Conservation (phyloP, 1,284 basidiomycete species). For the Porogramme epimiltina region DNA sequence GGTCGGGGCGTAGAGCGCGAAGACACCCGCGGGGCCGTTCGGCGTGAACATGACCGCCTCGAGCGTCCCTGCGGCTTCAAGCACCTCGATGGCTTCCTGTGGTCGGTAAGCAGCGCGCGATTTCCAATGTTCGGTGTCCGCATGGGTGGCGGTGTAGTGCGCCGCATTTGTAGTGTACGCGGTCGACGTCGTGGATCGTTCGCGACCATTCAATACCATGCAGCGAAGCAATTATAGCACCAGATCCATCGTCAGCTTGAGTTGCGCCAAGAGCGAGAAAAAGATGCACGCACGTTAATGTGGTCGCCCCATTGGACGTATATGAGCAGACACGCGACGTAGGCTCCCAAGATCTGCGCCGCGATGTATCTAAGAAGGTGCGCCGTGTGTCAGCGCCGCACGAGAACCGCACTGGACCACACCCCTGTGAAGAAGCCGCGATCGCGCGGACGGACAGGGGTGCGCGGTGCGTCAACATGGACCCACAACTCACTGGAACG, state of each 20-base stretch:
- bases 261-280: too few relatives aligned
- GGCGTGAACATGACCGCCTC: slow-evolving; percentile 55
- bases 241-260: too few relatives aligned
- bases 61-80: slow-evolving; percentile 44
- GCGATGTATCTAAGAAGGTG: slow-evolving; percentile 52
- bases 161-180: neutral
- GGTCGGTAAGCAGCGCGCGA: neutral
- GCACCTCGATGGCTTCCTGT: slow-evolving; percentile 41
- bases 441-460: neutral
- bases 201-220: too few relatives aligned
- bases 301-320: slow-evolving; percentile 63
- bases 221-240: too few relatives aligned
- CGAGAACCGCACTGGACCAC: too few relatives aligned
- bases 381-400: too few relatives aligned
- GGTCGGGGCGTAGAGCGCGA: slow-evolving; percentile 53
- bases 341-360: slow-evolving; percentile 63
- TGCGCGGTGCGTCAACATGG: slow-evolving; percentile 1
- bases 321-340: slow-evolving; percentile 57
- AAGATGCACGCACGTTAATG: slow-evolving; percentile 37
- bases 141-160: neutral
- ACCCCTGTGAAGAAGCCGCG: neutral
- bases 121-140: neutral
- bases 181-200: too few relatives aligned
- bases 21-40: slow-evolving; percentile 63
- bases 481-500: slow-evolving; percentile 39